Base-by-base conservation (phyloP, 805 yeast genomes). In the Metschnikowia lachancei region DNA sequence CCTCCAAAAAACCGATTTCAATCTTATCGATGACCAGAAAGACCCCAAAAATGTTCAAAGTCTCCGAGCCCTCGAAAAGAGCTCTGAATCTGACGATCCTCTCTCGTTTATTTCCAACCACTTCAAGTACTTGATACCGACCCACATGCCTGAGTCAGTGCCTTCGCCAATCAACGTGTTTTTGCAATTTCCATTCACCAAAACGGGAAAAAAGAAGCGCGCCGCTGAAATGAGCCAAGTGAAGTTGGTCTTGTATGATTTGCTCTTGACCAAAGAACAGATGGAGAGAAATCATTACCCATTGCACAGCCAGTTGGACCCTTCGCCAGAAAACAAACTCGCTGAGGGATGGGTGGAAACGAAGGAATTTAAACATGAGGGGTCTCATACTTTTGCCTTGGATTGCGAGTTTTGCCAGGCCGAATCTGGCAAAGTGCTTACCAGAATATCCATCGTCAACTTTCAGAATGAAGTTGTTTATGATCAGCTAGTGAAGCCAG, bases 401-500 rank as follows among this genome's bases (percentile, higher is more conserved):
- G 99, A 92, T 66, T 94, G 99, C 71, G 99, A 92, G 66, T 94
- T 92, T 89, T 89, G 97, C 61, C 67, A 75, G 47, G 66, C 91
- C 0, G 77, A 69, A 0, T 51, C 58, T 1, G 90, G 89, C 0
- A 74, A 76, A 35, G 95, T 80, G 1, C 69, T 92, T 34, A 81
- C 98, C 0, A 73, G 97, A 43, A 80, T 87, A 0, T 86, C 96
- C 2, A 53, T 94, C 9, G 77, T 90, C 1, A 82, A 86, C 60
- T 80, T 77, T 55, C 74, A 80, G 41, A 77, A 76, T 14, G 74
- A 77, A 4, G 77, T 83, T 0, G 62, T 92, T 0, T 65, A 85
- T 49, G 96, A 91, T 59, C 76, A 81, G 51, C 74, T 81, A 18
- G 97, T 94, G 2, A 81, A 85, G 61, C 99, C 99, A 0, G 72